These are phyloP conservation scores for Speleostelium caveatum DNA, from an alignment of 78 protist genomes.

Conservation along the genomic window DNA sequence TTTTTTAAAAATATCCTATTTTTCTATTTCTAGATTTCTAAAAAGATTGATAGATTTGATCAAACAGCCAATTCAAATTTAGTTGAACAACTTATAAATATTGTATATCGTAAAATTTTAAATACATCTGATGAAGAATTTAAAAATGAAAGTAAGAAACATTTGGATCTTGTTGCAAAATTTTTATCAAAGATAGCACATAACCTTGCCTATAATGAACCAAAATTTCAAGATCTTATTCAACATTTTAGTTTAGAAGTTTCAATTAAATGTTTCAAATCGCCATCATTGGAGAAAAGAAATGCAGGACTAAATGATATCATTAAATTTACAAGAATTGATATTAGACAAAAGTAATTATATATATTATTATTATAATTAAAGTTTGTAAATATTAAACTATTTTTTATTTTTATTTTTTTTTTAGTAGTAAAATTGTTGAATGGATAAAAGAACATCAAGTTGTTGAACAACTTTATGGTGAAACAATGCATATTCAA, in stretches of 20 bases:
- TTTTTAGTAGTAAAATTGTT: conserved; percentile 13
- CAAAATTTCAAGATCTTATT: neutral
- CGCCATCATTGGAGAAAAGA: conserved; percentile 66
- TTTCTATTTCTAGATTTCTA: conserved; percentile 23
- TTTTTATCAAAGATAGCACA: conserved; percentile 26
- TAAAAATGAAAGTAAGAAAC: conserved; percentile 71
- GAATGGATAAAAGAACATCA: conserved; percentile 75
- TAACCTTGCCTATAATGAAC: conserved; percentile 4
- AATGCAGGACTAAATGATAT: conserved; percentile 77
- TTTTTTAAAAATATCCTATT: neutral
- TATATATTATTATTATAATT: neutral
- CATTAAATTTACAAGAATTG: conserved; percentile 28
- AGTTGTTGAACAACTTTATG: conserved; percentile 78
- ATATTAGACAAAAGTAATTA: conserved; percentile 51
- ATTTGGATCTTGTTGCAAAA: conserved; percentile 48
- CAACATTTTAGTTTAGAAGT: conserved; percentile 30
- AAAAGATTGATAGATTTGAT: conserved; percentile 16
- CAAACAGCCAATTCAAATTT: neutral
- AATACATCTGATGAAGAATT: conserved; percentile 65
- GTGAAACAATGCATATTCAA: conserved; percentile 79
- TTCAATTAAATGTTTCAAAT: conserved; percentile 65
- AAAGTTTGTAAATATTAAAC: neutral
- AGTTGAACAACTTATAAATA: conserved; percentile 29
- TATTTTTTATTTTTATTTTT: neutral
- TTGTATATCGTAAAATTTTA: conserved; percentile 41